Base-by-base conservation (phyloP, 2,329 filamentous ascomycete species). In the Aspergillus clavatus region DNA sequence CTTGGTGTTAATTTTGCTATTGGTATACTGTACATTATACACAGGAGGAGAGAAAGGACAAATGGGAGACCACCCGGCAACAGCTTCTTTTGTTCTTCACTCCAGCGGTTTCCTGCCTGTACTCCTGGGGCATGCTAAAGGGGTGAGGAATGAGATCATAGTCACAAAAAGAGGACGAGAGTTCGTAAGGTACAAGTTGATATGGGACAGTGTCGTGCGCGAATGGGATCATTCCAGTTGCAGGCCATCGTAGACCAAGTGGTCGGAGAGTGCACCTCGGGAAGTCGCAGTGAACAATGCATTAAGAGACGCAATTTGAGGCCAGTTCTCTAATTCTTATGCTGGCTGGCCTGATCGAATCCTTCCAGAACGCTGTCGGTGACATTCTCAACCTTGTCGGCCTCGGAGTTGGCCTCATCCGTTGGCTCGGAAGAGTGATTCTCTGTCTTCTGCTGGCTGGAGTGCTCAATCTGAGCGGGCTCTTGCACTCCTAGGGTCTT, bases 361-460 rank as follows among this genome's bases (percentile, higher is more conserved):
- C 71, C 67, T 36, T 72, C 71, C 27, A 77, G 60, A 46, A 77
- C 73, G 44, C 66, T 73, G 43, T 74, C 66, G 40, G 74, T 70
- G 54, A 76, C 70, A 43, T 11, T 33, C 29, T 71, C 62, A 21
- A 63, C 63, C 7, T 66, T 63, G 6, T 59, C 57, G 7, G 47
- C 31, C 22, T 47, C 42, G 8, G 47, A 28, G 12, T 49, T 43
- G 14, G 53, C 44, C 26, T 54, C 49, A 7, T 48, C 24, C 38
- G 43, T 43, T 3, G 38, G 23, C 26, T 59, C 59, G 24, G 56
- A 26, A 50, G 65, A 59, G 56, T 68, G 61, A 46, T 69, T 63
- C 11, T 55, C 46, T 19, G 56, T 51, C 21, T 47, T 51, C 10
- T 31, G 33, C 7, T 51, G 33, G 18, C 45, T 31, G 11, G 44